These are phyloP conservation scores for Aspergillus sp. DNA, from an alignment of 2,329 filamentous ascomycete species.

Conservation along the genomic window DNA sequence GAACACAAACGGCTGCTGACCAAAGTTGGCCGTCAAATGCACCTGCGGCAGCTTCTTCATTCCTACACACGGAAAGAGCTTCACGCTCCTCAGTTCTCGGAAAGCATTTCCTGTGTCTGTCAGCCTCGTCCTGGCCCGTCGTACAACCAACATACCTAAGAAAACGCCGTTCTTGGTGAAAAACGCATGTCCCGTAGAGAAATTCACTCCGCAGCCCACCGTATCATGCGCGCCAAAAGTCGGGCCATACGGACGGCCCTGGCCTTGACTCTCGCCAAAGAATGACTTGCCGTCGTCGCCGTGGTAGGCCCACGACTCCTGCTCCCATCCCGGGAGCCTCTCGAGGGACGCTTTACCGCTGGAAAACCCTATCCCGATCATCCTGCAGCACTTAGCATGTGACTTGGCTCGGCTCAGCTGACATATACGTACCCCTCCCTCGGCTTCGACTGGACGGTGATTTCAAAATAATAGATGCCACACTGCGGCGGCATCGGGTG, in stretches of 20 bases:
- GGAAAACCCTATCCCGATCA: conserved; percentile 52
- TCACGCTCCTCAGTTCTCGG: conserved; percentile 34
- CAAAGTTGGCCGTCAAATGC: conserved; percentile 53
- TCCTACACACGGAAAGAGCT: conserved; percentile 50
- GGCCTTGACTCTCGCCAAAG: conserved; percentile 46
- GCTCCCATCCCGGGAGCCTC: conserved; percentile 56
- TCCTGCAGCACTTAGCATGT: conserved; percentile 9
- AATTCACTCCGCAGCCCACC: conserved; percentile 57
- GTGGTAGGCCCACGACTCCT: conserved; percentile 57
- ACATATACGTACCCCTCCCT: conserved; percentile 58
- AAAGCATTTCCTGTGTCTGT: conserved; percentile 47
- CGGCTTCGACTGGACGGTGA: conserved; percentile 55
- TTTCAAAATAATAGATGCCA: conserved; percentile 91
- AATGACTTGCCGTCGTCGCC: conserved; percentile 59
- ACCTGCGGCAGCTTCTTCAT: conserved; percentile 54
- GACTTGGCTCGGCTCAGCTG: no score
- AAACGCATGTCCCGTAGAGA: conserved; percentile 51
- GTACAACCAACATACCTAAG: conserved; percentile 39
- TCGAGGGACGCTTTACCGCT: conserved; percentile 50
- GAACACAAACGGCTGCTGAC: conserved; percentile 69
- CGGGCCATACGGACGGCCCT: conserved; percentile 50
- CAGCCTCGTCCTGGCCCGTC: conserved; percentile 1
- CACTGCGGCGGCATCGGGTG: conserved; percentile 79
- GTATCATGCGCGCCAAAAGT: conserved; percentile 51
- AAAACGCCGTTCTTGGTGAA: conserved; percentile 57